Evolutionary conservation across 257 asterid genomes (phyloP), one percentile per base, ranked within the genome.

Genomic region (Verbena officinalis): DNA sequence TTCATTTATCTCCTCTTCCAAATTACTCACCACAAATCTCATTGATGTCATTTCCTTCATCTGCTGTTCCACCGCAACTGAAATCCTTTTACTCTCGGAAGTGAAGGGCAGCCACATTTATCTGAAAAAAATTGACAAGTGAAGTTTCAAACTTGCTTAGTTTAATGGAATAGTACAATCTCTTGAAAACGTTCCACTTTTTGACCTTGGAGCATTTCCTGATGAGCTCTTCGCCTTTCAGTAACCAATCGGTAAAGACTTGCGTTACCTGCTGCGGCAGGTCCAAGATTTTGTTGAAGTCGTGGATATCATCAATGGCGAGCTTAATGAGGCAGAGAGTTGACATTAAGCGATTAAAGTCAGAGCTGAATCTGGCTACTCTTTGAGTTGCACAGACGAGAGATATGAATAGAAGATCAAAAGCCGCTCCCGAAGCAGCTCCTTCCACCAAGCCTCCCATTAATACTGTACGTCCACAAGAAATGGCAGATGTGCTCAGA

Each of bases 261-360:
- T 48, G 43, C n/a, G 59, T 65, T 43, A 75, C 86, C 3, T n/a
- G 56, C 1, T 38, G 66, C 0, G 69, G 73, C 14, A 67, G 55
- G 2, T 67, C 73, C 67, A 73, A 20, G 56, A 61, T 45, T 23
- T 4, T 43, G 73, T 59, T 69, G 24, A 75, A 59, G 56, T 9
- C 78, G 30, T 71, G 69, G 5, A 78, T 64, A 10, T 81, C 86
- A 0, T 67, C 71, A 13, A 78, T 23, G 34, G 53, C 15, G 16
- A 57, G 74, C 49, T 63, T 49, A 20, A 78, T 69, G 0, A 24
- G 4, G 0, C 0, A 2, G 1, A 78, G 46, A 5, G 76, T 69
- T 8, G 55, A 6, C 7, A 66, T 21, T 0, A 81, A 16, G 6
- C 69, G 53, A 66, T 57, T 38, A 24, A 81, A 53, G 58, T 68